Base-by-base conservation (phyloP, 805 yeast species). In the Schwanniomyces sp. region DNA sequence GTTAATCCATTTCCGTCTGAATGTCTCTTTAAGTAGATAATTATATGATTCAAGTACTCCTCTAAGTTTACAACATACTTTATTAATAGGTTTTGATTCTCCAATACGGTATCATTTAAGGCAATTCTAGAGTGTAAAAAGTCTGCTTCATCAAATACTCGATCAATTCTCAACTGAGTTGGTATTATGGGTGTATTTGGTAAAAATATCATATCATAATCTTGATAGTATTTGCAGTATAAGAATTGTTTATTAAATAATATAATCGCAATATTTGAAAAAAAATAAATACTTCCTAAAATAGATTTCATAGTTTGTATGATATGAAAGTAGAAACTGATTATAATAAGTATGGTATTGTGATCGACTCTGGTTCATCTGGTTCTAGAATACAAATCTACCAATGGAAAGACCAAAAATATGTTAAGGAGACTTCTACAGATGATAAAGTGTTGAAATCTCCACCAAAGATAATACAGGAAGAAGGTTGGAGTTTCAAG, bases 341-440 rank as follows among this genome's bases (percentile, higher is more conserved):
- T 12, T 45, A 49, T 34, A 45, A 57, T 50, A 66, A 75, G 43
- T 91, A 88, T 71, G 97, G 96, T 25, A 85, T 94, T 27, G 95
- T 92, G 12, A 79, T 92, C 2, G 99, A 92, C 66, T 90, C 97
- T 0, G 99, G 99, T 1, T 91, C 97, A 1, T 88, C 96, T 0
- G 99, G 99, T 1, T 90, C 97, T 4, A 74, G 99, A 45, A 76
- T 88, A 12, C 91, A 89, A 63, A 80, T 92, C 9, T 92, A 88
- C 63, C 75, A 78, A 50, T 92, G 97, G 97, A 77, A 78, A 11
- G 83, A 84, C 55, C 72, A 64, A 26, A 62, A 60, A 16, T 45
- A 43, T 36, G 45, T 52, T 7, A 40, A 37, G 27, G 44, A 52
- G 8, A 42, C 40, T 9, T 51, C 67, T 1, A 45, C 63, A 3